Percentiles rank a stretch among this genome's conserved stretches.
These are phyloP conservation scores for Alternaria arborescens DNA, from an alignment of 2,329 filamentous ascomycete species.

Conservation along the genomic window DNA sequence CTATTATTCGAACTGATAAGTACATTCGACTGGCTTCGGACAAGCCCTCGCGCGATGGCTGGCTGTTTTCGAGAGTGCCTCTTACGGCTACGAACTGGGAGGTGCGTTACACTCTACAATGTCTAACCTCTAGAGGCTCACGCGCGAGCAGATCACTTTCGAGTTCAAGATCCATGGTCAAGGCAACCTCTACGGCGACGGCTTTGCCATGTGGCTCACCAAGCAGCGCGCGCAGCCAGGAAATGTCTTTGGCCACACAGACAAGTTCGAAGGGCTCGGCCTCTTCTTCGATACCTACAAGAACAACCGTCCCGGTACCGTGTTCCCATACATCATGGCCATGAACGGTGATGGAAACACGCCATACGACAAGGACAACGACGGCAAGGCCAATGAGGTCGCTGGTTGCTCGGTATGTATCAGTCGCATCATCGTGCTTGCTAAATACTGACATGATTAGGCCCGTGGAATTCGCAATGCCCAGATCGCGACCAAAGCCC, in stretches of 20 bases:
- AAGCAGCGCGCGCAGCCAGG: slow-evolving; percentile 85
- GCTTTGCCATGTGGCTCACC: slow-evolving; percentile 97
- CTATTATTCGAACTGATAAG: slow-evolving; percentile 77
- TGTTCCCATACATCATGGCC: slow-evolving; percentile 98
- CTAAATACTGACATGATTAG: slow-evolving; percentile 43
- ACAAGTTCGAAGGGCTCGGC: slow-evolving; percentile 92
- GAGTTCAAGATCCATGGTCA: slow-evolving; percentile 94
- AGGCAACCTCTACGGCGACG: slow-evolving; percentile 91
- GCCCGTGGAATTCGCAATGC: slow-evolving; percentile 85
- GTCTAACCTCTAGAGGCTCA: slow-evolving; percentile 27
- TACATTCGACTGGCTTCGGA: slow-evolving; percentile 94
- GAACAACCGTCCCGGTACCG: slow-evolving; percentile 94
- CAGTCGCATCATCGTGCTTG: neutral
- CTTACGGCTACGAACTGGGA: slow-evolving; percentile 99
- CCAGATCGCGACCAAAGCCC: slow-evolving; percentile 79
- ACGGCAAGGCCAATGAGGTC: slow-evolving; percentile 91
- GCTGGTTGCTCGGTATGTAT: slow-evolving; percentile 82
- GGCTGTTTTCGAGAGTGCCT: slow-evolving; percentile 92
- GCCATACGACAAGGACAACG: slow-evolving; percentile 88
- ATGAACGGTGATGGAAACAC: slow-evolving; percentile 95
- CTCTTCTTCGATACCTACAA: slow-evolving; percentile 99
- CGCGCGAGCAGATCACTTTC: slow-evolving; percentile 73
- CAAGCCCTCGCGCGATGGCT: slow-evolving; percentile 87
- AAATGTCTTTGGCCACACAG: slow-evolving; percentile 84
- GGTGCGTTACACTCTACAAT: slow-evolving; percentile 50